Conservation (phyloP, 2,329 filamentous ascomycete species). For the Fusarium sp. region DNA sequence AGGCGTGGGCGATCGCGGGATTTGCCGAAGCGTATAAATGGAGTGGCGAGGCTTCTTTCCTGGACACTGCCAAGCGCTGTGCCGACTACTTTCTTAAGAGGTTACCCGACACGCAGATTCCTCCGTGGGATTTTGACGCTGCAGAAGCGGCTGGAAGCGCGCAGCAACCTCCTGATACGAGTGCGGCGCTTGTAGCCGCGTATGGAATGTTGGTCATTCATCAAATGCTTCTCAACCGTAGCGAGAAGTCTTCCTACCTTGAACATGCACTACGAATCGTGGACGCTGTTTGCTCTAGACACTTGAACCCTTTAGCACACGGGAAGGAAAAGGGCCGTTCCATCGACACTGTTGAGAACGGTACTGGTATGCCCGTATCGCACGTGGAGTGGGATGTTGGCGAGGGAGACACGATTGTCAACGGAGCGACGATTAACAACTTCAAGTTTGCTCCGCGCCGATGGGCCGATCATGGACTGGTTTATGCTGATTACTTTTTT, state of each 20-base stretch:
- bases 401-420: constrained; percentile 55
- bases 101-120: constrained; percentile 41
- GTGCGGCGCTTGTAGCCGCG: constrained; percentile 53
- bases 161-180: constrained; percentile 49
- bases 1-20: constrained; percentile 62
- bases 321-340: neutral
- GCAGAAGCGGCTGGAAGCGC: neutral
- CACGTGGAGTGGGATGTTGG: neutral
- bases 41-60: constrained; percentile 56
- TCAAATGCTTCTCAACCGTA: constrained; percentile 36
- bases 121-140: constrained; percentile 60
- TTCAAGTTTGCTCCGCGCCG: constrained; percentile 57
- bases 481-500: constrained; percentile 63
- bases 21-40: constrained; percentile 61
- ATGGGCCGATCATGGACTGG: constrained; percentile 60
- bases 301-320: constrained; percentile 32
- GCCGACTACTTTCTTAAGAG: constrained; percentile 58
- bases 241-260: constrained; percentile 25
- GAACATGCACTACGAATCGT: constrained; percentile 4
- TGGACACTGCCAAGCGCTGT: constrained; percentile 55
- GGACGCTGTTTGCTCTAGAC: constrained; percentile 9
- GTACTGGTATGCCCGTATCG: neutral
- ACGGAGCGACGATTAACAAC: constrained; percentile 60
- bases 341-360: constrained; percentile 42
- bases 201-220: constrained; percentile 55